A percentile compares a stretch with the other conserved stretches of the same genome.
Conservation (phyloP, 148 eudicot genomes). For the Chenopodium album region DNA sequence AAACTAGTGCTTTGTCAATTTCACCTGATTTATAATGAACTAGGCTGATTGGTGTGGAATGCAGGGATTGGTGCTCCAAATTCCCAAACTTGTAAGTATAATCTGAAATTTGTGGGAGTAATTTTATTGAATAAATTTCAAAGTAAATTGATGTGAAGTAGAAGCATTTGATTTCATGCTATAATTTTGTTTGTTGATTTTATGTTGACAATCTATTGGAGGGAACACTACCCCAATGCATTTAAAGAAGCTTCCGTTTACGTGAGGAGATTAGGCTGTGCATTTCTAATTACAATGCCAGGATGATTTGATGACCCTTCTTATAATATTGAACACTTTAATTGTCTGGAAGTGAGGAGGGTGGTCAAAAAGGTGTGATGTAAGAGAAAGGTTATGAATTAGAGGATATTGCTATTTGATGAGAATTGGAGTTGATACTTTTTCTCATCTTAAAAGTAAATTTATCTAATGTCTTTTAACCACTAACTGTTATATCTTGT, state of each 20-base stretch:
- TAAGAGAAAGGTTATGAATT: background rate
- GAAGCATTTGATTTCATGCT: background rate
- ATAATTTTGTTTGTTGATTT: background rate
- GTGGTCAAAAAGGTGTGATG: background rate
- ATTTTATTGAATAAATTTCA: background rate
- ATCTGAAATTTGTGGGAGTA: background rate
- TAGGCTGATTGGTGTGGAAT: no score
- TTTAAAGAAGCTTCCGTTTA: background rate
- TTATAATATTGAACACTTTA: background rate
- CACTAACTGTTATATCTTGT: slow-evolving; percentile 7
- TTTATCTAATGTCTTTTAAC: background rate
- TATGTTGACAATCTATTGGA: no score
- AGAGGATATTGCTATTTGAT: background rate
- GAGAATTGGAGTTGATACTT: background rate
- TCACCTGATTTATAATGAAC: no score
- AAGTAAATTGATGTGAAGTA: no score
- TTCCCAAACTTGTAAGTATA: no score
- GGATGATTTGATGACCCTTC: no score
- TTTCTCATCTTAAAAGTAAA: background rate
- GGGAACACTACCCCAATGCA: background rate
- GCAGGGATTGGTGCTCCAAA: no score
- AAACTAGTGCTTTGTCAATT: no score
- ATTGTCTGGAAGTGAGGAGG: background rate
- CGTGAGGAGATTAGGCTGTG: background rate
- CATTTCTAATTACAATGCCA: background rate